Base-by-base conservation (phyloP, 2,329 filamentous ascomycete species). In the Camillea tinctor region DNA sequence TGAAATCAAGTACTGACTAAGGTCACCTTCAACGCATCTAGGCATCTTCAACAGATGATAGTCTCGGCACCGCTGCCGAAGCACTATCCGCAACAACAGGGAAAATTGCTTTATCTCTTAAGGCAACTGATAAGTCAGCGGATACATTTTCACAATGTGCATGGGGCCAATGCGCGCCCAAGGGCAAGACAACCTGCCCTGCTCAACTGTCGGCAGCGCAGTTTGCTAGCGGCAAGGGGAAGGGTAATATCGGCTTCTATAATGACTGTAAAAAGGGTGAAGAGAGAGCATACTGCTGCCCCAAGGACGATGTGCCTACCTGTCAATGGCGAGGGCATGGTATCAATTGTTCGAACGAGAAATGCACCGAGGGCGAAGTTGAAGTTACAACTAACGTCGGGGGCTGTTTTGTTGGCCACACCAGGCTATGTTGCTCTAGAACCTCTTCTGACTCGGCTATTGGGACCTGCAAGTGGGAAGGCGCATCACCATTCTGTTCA, bases 41-140 rank as follows among this genome's bases (percentile, higher is more conserved):
- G 50, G 50, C 50, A 21, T 21, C 50, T 7, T 52, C 50, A 15
- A 52, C 50, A 21, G 8, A 52, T 24, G 50, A 52, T 21, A 52
- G 50, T 24, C 9, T 52, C 13, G 22, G 19, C 11, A 52, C 50
- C 21, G 50, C 50, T 22, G 50, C 50, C 20, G 13, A 21, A 52
- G 50, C 50, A 52, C 24, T 52, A 3, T 52, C 50, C 11, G 24
- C 21, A 24, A 52, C 50, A 21, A 52, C 50, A 11, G 22, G 50
- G 13, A 21, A 24, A 22, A 52, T 52, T 8, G 50, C 50, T 22
- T 24, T 52, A 22, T 52, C 50, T 15, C 50, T 52, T 6, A 52
- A 52, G 50, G 50, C 50, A 21, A 52, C 50, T 13, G 50, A 52
- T 15, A 52, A 52, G 23, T 52, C 50, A 52, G 50, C 50, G 9